Evolutionary conservation across 208 protist genomes (phyloP).

Genomic region (Crithidia brevicula): DNA sequence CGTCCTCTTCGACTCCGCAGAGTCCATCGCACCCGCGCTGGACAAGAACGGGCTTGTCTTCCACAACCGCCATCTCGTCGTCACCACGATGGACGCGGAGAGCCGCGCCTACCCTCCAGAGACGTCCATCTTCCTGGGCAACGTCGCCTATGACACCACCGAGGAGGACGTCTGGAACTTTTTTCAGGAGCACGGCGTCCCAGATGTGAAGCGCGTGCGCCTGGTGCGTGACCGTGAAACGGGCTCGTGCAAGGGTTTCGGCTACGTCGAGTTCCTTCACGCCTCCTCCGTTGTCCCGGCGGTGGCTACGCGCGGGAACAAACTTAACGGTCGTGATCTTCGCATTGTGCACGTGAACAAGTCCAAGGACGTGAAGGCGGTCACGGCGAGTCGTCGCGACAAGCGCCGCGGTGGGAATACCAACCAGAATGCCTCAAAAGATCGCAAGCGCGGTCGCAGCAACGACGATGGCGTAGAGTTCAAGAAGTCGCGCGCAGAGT

Average conservation of each 20-base stretch:
- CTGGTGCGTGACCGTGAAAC: conserved; percentile 86
- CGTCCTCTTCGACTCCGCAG: conserved; percentile 71
- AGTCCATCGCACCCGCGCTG: conserved; percentile 42
- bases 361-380: conserved; percentile 68
- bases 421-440: conserved; percentile 4
- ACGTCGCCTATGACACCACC: conserved; percentile 83
- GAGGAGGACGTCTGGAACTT: conserved; percentile 88
- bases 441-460: conserved; percentile 28
- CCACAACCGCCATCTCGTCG: conserved; percentile 80
- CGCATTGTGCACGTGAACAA: conserved; percentile 90
- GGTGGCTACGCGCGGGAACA: conserved; percentile 64
- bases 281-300: conserved; percentile 57
- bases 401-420: conserved; percentile 38
- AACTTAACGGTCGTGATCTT: conserved; percentile 75
- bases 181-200: conserved; percentile 80
- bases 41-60: conserved; percentile 74
- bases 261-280: conserved; percentile 88
- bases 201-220: conserved; percentile 80
- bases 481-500: conserved; percentile 37
- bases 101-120: conserved; percentile 74
- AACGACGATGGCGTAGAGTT: not conserved
- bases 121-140: conserved; percentile 91
- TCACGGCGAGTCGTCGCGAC: conserved; percentile 66
- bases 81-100: conserved; percentile 74
- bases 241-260: conserved; percentile 88